These are phyloP conservation scores for Phytophthora pistaciae DNA, from an alignment of 352 stramenopile genomes.

Conservation along the genomic window DNA sequence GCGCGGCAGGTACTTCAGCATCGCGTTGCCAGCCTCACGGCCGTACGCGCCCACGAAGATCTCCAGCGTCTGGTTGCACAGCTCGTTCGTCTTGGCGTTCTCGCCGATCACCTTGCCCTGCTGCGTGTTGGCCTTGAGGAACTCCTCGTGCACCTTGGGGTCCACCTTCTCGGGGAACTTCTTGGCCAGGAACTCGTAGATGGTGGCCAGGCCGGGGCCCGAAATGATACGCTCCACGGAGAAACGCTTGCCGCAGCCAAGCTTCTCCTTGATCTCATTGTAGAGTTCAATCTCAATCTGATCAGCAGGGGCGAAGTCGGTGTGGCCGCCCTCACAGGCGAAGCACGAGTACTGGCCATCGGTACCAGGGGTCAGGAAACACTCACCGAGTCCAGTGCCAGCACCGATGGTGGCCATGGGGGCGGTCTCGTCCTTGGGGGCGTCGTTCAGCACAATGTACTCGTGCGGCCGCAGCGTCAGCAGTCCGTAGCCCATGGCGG, in stretches of 20 bases:
- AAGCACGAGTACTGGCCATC: conserved; percentile 91
- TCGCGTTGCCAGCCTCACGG: conserved; percentile 82
- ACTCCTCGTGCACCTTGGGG: conserved; percentile 71
- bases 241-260: conserved; percentile 82
- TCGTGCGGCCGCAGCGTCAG: conserved; percentile 94
- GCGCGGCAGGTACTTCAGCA: conserved; percentile 94
- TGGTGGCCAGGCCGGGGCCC: conserved; percentile 93
- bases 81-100: conserved; percentile 77
- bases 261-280: conserved; percentile 75
- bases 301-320: conserved; percentile 92
- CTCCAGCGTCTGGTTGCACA: conserved; percentile 89
- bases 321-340: conserved; percentile 94
- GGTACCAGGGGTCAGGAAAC: conserved; percentile 91
- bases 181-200: conserved; percentile 95
- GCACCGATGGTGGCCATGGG: conserved; percentile 96
- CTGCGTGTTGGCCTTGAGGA: conserved; percentile 54
- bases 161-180: conserved; percentile 91
- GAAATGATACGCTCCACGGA: conserved; percentile 96
- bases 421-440: conserved; percentile 64
- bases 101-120: conserved; percentile 75
- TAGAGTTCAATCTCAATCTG: conserved; percentile 87
- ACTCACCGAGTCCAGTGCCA: conserved; percentile 96
- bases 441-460: conserved; percentile 90
- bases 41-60: conserved; percentile 90
- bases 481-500: conserved; percentile 96